Conservation (phyloP, 257 asterid genomes). For the Plectranthus barbatus region DNA sequence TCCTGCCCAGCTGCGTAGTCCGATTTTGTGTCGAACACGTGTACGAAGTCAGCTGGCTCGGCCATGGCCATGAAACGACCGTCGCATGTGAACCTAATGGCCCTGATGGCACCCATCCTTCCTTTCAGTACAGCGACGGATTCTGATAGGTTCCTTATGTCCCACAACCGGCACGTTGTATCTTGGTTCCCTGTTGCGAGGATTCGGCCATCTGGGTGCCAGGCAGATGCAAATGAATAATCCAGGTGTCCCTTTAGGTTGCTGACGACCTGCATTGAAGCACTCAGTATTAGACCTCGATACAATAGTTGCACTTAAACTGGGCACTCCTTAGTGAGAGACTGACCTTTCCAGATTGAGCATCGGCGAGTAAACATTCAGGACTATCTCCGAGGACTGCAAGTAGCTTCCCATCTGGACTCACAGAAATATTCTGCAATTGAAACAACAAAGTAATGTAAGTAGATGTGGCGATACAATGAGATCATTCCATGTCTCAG, state of each 20-base stretch:
- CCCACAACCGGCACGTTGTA: slow-evolving; percentile 83
- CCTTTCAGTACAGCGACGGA: slow-evolving; percentile 60
- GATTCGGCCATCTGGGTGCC: slow-evolving; percentile 73
- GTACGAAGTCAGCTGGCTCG: slow-evolving; percentile 90
- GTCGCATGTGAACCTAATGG: slow-evolving; percentile 53
- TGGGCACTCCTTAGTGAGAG: background rate
- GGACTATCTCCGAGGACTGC: slow-evolving; percentile 73
- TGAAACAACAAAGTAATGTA: background rate
- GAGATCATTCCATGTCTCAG: background rate
- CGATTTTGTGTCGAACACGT: slow-evolving; percentile 42
- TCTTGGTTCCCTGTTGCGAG: slow-evolving; percentile 90
- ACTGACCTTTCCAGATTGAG: slow-evolving; percentile 57
- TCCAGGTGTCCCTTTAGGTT: slow-evolving; percentile 68
- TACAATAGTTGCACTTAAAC: background rate
- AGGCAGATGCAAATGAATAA: slow-evolving; percentile 76
- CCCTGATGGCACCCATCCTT: slow-evolving; percentile 72
- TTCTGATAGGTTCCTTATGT: slow-evolving; percentile 55
- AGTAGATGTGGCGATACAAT: background rate
- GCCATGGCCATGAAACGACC: slow-evolving; percentile 89
- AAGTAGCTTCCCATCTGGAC: slow-evolving; percentile 59
- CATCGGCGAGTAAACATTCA: slow-evolving; percentile 52
- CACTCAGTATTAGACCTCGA: background rate
- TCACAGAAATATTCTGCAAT: slow-evolving; percentile 53
- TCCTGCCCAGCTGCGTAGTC: slow-evolving; percentile 49
- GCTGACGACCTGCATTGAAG: slow-evolving; percentile 31